Evolutionary conservation across 805 yeast genomes (phyloP), one percentile per base, ranked within the genome.

Genomic region (Wickerhamiella hasegawae): DNA sequence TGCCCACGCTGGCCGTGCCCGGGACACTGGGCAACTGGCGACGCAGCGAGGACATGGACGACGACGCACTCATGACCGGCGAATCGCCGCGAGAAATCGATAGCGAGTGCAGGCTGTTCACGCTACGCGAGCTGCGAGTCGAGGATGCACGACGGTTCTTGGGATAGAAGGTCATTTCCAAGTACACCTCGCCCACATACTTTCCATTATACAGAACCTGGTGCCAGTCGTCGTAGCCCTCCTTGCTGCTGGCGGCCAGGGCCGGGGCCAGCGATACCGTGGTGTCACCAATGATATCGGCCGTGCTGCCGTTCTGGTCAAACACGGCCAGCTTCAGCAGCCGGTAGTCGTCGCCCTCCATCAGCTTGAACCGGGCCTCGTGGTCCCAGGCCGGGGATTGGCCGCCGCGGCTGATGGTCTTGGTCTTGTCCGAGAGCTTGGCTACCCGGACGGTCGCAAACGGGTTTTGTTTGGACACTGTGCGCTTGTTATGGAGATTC

Each of bases 91-190:
- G n/a, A n/a, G n/a, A n/a, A n/a, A n/a, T n/a, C n/a, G n/a, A n/a
- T n/a, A n/a, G n/a, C n/a, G n/a, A n/a, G n/a, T n/a, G n/a, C n/a
- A n/a, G n/a, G n/a, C n/a, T n/a, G n/a, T n/a, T n/a, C n/a, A n/a
- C n/a, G n/a, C n/a, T n/a, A n/a, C n/a, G n/a, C n/a, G n/a, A n/a
- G n/a, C n/a, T n/a, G n/a, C n/a, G n/a, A n/a, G n/a, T n/a, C n/a
- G n/a, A n/a, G n/a, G n/a, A n/a, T n/a, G n/a, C n/a, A n/a, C n/a
- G n/a, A n/a, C n/a, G n/a, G n/a, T n/a, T n/a, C n/a, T n/a, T n/a
- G n/a, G 94, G 90, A 51, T 81, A 82, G 51, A 82, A 90, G 0
- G 96, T 83, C 78, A 90, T 76, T 49, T 90, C 97, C 37, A 90
- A 58, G 54, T 74, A 87, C 1, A 90, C 71, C 54, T 72, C 80